phyloP scores from a whole-genome alignment of 1,139 yeast species.

The Blastobotrys proliferans region DNA sequence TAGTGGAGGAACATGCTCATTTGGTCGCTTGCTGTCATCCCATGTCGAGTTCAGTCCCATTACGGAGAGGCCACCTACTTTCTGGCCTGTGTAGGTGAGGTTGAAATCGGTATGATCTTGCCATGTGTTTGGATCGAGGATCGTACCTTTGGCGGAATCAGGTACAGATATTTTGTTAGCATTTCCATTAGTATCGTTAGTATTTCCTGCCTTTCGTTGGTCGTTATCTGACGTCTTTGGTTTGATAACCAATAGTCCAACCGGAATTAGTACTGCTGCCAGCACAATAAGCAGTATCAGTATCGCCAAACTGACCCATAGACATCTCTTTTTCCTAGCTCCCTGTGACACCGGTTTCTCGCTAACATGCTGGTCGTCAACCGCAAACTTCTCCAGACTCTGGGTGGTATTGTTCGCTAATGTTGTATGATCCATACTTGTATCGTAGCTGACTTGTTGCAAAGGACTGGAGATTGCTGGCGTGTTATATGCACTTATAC shows the following conservation, averaged over 20 bases:
- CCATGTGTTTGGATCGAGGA: conserved; percentile 36
- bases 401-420: conserved; percentile 1
- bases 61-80: conserved; percentile 36
- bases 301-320: conserved; percentile 18
- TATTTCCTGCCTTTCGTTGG: neutral
- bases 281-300: conserved; percentile 23
- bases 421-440: conserved; percentile 1
- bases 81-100: conserved; percentile 34
- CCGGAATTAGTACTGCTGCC: conserved; percentile 32
- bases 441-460: neutral
- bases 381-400: conserved; percentile 5
- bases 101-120: conserved; percentile 34
- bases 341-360: neutral
- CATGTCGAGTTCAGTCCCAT: conserved; percentile 36
- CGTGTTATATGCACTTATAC: conserved; percentile 6
- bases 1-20: conserved; percentile 30
- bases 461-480: conserved; percentile 11
- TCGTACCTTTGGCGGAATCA: conserved; percentile 26
- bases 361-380: neutral
- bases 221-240: conserved; percentile 8
- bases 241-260: conserved; percentile 31
- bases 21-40: conserved; percentile 30
- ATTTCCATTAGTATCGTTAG: neutral
- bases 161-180: conserved; percentile 19
- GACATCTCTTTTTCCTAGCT: conserved; percentile 14